A percentile compares a stretch with the other conserved stretches of the same genome.
Evolutionary conservation across 1,284 basidiomycete genomes (phyloP).

Genomic region (Exobasidium cylindrosporum): DNA sequence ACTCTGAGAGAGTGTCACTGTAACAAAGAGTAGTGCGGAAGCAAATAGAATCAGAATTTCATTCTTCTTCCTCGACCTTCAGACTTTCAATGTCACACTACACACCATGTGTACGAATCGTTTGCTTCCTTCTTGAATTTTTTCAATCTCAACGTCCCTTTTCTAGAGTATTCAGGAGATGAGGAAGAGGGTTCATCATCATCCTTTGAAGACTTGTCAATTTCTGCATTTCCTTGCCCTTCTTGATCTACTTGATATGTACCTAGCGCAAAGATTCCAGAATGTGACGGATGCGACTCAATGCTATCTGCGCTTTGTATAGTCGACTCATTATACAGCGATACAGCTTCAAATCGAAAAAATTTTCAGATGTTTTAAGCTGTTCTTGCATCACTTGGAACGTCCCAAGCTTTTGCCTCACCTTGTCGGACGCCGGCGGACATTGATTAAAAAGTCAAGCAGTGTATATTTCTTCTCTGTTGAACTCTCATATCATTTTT

Average conservation of each 20-base stretch:
- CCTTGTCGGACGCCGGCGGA: too few species aligned
- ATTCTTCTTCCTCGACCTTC: background rate
- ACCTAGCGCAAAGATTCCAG: conserved; percentile 44
- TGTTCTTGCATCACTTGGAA: background rate
- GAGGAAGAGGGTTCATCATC: background rate
- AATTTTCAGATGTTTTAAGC: too few species aligned
- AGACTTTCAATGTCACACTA: background rate
- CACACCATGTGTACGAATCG: conserved; percentile 13
- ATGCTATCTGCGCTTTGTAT: conserved; percentile 48
- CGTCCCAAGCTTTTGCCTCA: too few species aligned
- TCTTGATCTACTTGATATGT: conserved; percentile 53
- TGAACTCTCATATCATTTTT: too few species aligned
- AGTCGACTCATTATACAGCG: conserved; percentile 33
- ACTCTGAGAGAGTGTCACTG: background rate
- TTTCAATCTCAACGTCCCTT: conserved; percentile 11
- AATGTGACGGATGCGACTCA: conserved; percentile 37
- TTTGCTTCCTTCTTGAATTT: conserved; percentile 3
- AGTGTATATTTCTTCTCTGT: too few species aligned
- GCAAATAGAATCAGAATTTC: background rate
- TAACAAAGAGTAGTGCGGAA: too few species aligned
- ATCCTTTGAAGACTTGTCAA: too few species aligned
- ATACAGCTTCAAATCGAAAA: background rate
- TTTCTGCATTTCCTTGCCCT: conserved; percentile 10
- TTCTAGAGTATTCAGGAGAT: conserved; percentile 11
- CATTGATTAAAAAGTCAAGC: too few species aligned